Evolutionary conservation across 2,329 filamentous ascomycete species (phyloP).

Genomic region (Scytalidium lignicola): DNA sequence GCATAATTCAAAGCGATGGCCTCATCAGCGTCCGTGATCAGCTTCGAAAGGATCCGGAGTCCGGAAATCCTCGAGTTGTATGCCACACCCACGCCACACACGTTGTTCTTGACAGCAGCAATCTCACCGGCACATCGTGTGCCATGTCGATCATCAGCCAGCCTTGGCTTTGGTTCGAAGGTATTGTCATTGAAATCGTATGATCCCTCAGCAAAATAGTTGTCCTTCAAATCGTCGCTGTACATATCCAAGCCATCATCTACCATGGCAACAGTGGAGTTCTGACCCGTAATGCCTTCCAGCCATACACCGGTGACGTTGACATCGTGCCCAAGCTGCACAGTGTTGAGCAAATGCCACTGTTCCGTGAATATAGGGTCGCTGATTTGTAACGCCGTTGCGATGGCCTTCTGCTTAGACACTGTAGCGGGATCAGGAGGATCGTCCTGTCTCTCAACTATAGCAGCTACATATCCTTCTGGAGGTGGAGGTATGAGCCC

Average conservation of each 20-base stretch:
- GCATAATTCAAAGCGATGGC: constrained; percentile 89
- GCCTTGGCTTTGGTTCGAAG: constrained; percentile 71
- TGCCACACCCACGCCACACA: constrained; percentile 92
- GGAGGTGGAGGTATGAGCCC: constrained; percentile 20
- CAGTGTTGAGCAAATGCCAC: constrained; percentile 88
- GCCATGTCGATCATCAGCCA: constrained; percentile 83
- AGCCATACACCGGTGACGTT: constrained; percentile 95
- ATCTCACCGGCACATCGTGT: constrained; percentile 95
- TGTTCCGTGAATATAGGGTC: constrained; percentile 93
- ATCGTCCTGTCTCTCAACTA: constrained; percentile 14
- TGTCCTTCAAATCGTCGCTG: constrained; percentile 84
- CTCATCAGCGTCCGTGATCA: constrained; percentile 89
- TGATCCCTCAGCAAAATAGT: constrained; percentile 89
- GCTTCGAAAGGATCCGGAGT: constrained; percentile 84
- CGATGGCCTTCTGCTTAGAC: constrained; percentile 54
- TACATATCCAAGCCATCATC: constrained; percentile 97
- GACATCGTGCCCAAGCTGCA: constrained; percentile 80
- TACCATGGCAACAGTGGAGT: constrained; percentile 86
- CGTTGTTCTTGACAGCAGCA: constrained; percentile 83
- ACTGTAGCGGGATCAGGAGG: constrained; percentile 36
- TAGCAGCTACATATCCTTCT: constrained; percentile 12
- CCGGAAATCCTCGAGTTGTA: constrained; percentile 89
- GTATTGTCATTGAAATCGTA: constrained; percentile 92
- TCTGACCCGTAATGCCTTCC: constrained; percentile 83
- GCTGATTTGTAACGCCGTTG: constrained; percentile 63